These are phyloP conservation scores for Wickerhamiella sergipiensis DNA, from an alignment of 805 yeast species.

Conservation along the genomic window DNA sequence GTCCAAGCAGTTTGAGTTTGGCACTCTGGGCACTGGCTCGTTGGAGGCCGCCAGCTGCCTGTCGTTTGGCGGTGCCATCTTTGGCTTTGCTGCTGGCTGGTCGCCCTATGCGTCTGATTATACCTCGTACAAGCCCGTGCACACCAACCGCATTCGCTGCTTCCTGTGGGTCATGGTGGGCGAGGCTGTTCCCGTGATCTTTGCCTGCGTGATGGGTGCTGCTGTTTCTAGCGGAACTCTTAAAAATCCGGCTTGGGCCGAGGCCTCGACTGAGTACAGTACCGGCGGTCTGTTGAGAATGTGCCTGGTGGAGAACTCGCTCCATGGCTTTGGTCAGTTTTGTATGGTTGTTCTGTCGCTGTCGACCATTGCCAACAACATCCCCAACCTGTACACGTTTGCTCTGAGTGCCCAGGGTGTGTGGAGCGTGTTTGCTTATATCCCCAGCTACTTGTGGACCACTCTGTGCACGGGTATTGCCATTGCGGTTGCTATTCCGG, in stretches of 20 bases:
- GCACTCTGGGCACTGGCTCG: slow-evolving; percentile 40
- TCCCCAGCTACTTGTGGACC: slow-evolving; percentile 82
- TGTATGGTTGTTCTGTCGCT: slow-evolving; percentile 72
- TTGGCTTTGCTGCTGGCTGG: slow-evolving; percentile 92
- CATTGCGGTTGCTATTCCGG: slow-evolving; percentile 82
- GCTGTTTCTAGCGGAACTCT: slow-evolving; percentile 63
- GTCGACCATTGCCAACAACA: slow-evolving; percentile 80
- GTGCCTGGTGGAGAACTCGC: slow-evolving; percentile 61
- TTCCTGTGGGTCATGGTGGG: slow-evolving; percentile 55
- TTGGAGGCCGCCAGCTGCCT: slow-evolving; percentile 64
- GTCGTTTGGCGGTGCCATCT: slow-evolving; percentile 70
- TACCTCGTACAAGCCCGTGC: slow-evolving; percentile 70
- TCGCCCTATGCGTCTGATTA: slow-evolving; percentile 85
- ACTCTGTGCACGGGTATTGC: slow-evolving; percentile 58
- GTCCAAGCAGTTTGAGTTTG: slow-evolving; percentile 49
- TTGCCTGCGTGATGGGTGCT: slow-evolving; percentile 72
- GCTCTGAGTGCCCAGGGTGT: slow-evolving; percentile 77
- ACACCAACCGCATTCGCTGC: slow-evolving; percentile 43
- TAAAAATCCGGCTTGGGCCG: slow-evolving; percentile 31
- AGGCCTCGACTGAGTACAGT: slow-evolving; percentile 38
- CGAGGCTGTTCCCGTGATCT: slow-evolving; percentile 51
- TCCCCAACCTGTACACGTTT: slow-evolving; percentile 88
- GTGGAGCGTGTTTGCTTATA: slow-evolving; percentile 56
- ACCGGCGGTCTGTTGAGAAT: slow-evolving; percentile 78
- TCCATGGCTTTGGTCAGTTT: slow-evolving; percentile 83